These are phyloP conservation scores for Plasmodium knowlesi DNA, from an alignment of 169 alveolate genomes.

Conservation along the genomic window DNA sequence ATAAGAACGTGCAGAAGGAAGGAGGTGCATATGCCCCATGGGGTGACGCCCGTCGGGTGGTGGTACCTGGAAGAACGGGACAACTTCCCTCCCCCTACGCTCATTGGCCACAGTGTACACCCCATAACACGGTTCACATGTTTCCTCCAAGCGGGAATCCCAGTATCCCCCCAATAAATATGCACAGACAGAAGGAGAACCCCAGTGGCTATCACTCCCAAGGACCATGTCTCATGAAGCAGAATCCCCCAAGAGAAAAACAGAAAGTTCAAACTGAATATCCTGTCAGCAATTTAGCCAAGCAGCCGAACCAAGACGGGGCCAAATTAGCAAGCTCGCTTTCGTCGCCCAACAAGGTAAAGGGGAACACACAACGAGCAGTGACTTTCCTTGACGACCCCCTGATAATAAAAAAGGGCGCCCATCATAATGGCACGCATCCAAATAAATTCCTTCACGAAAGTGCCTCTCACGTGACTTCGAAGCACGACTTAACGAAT, in stretches of 20 bases:
- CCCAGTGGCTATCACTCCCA: neutral
- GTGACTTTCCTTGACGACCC: conserved; percentile 2
- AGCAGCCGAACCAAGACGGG: neutral
- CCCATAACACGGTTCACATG: neutral
- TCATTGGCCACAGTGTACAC: neutral
- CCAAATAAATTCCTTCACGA: neutral
- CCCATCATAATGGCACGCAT: neutral
- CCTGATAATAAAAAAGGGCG: neutral
- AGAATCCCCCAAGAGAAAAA: neutral
- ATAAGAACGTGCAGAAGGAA: neutral
- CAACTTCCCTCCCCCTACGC: neutral
- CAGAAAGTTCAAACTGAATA: neutral
- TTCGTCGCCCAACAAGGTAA: neutral
- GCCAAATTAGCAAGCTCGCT: neutral
- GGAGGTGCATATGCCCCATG: neutral
- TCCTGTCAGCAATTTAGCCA: neutral
- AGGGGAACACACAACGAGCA: neutral
- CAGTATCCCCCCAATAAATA: neutral
- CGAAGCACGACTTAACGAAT: neutral
- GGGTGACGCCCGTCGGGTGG: neutral
- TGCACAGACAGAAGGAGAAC: neutral
- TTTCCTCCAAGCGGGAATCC: neutral
- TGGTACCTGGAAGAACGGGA: neutral
- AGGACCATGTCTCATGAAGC: neutral
- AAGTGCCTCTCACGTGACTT: neutral